Evolutionary conservation across 768 basidiomycete genomes (phyloP).

Genomic region (Pleurotus sapidus): DNA sequence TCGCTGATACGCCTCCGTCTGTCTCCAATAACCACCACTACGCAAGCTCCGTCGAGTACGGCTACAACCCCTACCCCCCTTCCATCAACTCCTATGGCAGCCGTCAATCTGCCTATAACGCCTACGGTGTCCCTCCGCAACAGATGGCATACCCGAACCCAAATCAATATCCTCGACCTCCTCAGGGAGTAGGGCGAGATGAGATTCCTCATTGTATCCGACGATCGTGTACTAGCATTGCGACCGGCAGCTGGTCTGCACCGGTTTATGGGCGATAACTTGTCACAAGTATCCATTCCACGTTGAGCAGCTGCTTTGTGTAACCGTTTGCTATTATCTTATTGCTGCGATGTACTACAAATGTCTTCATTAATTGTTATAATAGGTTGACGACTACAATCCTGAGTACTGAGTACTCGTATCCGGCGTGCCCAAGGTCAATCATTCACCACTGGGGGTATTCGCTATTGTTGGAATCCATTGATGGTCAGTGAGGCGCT

Average conservation of each 20-base stretch:
- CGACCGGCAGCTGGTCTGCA: conserved; percentile 44
- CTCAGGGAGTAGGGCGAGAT: conserved; percentile 58
- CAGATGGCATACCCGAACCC: conserved; percentile 37
- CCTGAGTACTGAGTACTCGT: no score
- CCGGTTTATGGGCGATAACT: conserved; percentile 38
- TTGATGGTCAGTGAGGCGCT: no score
- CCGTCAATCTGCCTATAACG: conserved; percentile 23
- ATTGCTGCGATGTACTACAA: conserved; percentile 6
- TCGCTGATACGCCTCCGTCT: conserved; percentile 91
- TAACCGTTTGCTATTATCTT: conserved; percentile 6
- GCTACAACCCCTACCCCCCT: conserved; percentile 28
- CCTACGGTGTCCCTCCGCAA: conserved; percentile 28
- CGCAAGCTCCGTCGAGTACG: conserved; percentile 27
- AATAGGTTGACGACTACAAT: neutral
- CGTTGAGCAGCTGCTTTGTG: conserved; percentile 24
- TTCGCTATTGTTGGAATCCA: no score
- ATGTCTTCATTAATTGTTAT: neutral
- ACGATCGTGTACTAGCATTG: conserved; percentile 78
- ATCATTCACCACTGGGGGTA: no score
- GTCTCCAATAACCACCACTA: conserved; percentile 51
- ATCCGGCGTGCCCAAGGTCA: no score
- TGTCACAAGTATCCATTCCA: conserved; percentile 40
- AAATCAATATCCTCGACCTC: conserved; percentile 40
- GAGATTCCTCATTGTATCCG: conserved; percentile 92
- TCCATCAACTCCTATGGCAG: conserved; percentile 17